Evolutionary conservation across 345 rosid genomes (phyloP), one percentile per base, ranked within the genome.

Genomic region (Turritis glabra): DNA sequence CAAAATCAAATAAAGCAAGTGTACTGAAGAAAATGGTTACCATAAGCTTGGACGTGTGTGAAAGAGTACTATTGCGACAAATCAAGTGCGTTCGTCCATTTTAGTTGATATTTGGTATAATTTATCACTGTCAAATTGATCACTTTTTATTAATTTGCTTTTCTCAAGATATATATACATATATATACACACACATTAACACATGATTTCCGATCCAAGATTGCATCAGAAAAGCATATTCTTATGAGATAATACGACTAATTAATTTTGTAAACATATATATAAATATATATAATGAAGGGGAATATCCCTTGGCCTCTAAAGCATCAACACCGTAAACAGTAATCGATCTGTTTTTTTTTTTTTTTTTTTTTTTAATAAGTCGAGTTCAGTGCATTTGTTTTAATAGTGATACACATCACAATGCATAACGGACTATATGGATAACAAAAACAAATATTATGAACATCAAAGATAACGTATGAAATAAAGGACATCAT

Each of bases 151-250:
- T 26, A n/a, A n/a, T n/a, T n/a, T n/a, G n/a, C n/a, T n/a, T n/a
- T n/a, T n/a, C n/a, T n/a, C n/a, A n/a, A n/a, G n/a, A n/a, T n/a
- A n/a, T n/a, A n/a, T n/a, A n/a, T n/a, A n/a, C n/a, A n/a, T n/a
- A n/a, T n/a, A n/a, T n/a, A n/a, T n/a, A n/a, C n/a, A n/a, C n/a
- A n/a, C n/a, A n/a, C n/a, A n/a, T n/a, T n/a, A n/a, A n/a, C n/a
- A n/a, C n/a, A n/a, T n/a, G 21, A n/a, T 44, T 53, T 25, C 8
- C 9, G 58, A 53, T 53, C 17, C 18, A 47, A 69, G 55, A 69
- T 56, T 19, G 11, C 23, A 59, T 60, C 19, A 61, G 8, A 18
- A 48, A 71, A 35, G 59, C 47, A 71, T 60, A 17, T 71, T 60
- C 27, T 71, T 25, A 8, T 26, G 58, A 59, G 50, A 46, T 13